Conservation (phyloP, 495 filamentous ascomycete genomes). For the Penicilliopsis zonata region DNA sequence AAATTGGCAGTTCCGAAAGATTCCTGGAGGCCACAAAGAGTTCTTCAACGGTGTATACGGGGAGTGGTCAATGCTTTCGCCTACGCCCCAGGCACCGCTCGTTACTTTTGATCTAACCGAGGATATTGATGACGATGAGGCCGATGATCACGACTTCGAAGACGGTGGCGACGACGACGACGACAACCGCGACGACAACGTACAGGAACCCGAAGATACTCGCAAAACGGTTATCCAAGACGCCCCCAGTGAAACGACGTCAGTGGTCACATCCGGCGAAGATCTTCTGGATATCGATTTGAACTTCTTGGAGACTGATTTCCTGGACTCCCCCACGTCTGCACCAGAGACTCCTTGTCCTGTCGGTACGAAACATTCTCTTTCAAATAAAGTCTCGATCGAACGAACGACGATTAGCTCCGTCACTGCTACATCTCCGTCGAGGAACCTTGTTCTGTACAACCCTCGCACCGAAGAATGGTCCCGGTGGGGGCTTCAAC, state of each 20-base stretch:
- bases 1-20: background rate
- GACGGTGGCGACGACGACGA: slow-evolving; percentile 1
- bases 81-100: background rate
- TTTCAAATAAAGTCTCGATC: too few relatives aligned
- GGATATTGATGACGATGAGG: background rate
- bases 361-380: too few relatives aligned
- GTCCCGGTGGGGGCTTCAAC: too few relatives aligned
- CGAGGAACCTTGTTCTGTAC: background rate
- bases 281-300: too few relatives aligned
- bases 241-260: too few relatives aligned
- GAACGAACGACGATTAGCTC: too few relatives aligned
- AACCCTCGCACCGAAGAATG: background rate
- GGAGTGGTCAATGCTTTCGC: slow-evolving; percentile 1
- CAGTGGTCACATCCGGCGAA: too few relatives aligned
- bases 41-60: slow-evolving; percentile 8
- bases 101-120: background rate
- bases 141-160: background rate
- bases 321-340: too few relatives aligned
- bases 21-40: slow-evolving; percentile 2
- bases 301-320: background rate
- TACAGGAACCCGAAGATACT: background rate
- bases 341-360: too few relatives aligned
- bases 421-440: background rate
- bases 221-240: background rate
- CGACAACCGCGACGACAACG: background rate